These are phyloP conservation scores for Neurospora tetrasperma DNA, from an alignment of 495 filamentous ascomycete species.

Conservation along the genomic window DNA sequence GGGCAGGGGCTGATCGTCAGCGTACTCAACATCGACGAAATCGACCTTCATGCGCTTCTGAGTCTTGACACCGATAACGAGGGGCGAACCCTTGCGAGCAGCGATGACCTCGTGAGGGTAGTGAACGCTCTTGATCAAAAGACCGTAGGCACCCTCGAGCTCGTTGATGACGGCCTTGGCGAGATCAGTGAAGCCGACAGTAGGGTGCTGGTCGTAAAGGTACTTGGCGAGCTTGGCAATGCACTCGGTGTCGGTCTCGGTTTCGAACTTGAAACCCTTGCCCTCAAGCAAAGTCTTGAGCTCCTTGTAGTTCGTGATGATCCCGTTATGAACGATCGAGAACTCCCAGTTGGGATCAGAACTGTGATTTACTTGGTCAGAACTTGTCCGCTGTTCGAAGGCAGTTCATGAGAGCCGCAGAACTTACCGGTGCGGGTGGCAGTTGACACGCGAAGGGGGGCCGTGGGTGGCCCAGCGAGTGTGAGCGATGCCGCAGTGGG, in stretches of 20 bases:
- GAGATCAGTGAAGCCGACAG: constrained; percentile 89
- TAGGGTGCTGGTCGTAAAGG: constrained; percentile 90
- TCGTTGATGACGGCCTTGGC: constrained; percentile 97
- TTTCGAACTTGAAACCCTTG: constrained; percentile 98
- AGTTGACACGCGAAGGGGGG: constrained; percentile 84
- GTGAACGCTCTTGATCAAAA: constrained; percentile 95
- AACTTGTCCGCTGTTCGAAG: neutral
- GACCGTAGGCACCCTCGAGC: constrained; percentile 92
- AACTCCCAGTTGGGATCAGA: constrained; percentile 89
- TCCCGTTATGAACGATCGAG: constrained; percentile 96
- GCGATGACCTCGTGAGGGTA: constrained; percentile 97
- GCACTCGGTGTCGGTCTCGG: constrained; percentile 97
- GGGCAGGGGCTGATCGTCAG: constrained; percentile 74
- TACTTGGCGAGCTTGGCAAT: constrained; percentile 99
- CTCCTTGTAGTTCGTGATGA: constrained; percentile 99
- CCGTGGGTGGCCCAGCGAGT: constrained; percentile 98
- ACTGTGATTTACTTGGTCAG: constrained; percentile 17
- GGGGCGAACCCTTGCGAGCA: constrained; percentile 91
- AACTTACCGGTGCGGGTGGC: constrained; percentile 90
- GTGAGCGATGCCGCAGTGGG: constrained; percentile 95
- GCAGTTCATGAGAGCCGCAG: neutral
- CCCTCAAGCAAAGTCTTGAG: constrained; percentile 81
- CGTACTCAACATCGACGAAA: constrained; percentile 97
- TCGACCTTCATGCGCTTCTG: constrained; percentile 99
- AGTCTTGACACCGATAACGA: constrained; percentile 92